Base-by-base conservation (phyloP, 1,284 basidiomycete genomes). In the Thelephora terrestris region DNA sequence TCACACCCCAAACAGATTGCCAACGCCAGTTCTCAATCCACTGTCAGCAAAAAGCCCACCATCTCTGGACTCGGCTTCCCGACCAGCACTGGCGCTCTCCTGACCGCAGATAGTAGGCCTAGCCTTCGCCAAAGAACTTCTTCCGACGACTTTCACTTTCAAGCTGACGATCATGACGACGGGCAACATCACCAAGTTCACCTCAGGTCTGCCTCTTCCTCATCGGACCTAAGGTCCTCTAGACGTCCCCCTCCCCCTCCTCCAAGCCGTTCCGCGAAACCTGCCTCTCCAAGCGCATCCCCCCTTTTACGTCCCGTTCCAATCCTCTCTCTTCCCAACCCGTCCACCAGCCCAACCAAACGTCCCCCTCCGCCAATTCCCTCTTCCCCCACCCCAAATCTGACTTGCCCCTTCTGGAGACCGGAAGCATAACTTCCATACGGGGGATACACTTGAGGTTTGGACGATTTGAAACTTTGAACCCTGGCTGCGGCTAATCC, bases 1-100 rank as follows among this genome's bases (percentile, higher is more conserved):
- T 83, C 79, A 18, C 75, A 68, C 57, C 87, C 86, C 58, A 85
- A 87, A 59, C 71, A 74, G 56, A 63, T 81, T 34, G 74, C 76
- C 16, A 56, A 57, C 56, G 57, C 67, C 21, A 52, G 55, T 18
- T 47, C 47, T 25, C 43, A 48, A 5, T 51, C 50, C n/a, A 47
- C 55, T 10, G 49, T 51, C 32, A 59, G 58, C 38, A 53, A 42
- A 43, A 32, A 32, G 29, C 29, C 14, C 14, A 32, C 29, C 4
- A 12, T 32, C 9, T 32, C 29, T 14, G 29, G 29, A 7, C 29
- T 32, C 12, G 29, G 29, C 29, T 32, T 32, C 12, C 56, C 54
- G 18, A 37, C 53, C 35, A 53, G 48, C 45, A 52, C 45, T 34
- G 44, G 50, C 38, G 52, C 53, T 46, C 55, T 58, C 35, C 54